A percentile compares a stretch with the other conserved stretches of the same genome.
These are phyloP conservation scores for Pulveroboletus sp. DNA, from an alignment of 768 basidiomycete genomes.

Conservation along the genomic window DNA sequence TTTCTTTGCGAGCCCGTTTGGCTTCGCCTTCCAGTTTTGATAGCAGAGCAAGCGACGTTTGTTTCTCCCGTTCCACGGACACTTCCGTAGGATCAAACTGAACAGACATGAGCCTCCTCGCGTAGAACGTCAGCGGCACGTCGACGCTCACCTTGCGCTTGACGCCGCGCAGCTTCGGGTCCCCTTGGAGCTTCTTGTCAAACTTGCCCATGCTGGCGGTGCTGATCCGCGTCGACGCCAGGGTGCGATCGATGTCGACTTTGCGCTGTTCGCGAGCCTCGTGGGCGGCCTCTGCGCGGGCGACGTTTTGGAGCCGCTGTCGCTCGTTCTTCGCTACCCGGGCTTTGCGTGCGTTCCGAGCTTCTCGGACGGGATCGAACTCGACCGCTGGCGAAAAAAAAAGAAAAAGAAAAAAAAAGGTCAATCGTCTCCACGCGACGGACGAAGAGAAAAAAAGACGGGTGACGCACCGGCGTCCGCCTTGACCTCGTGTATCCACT, in stretches of 20 bases:
- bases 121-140: not conserved
- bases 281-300: conserved; percentile 44
- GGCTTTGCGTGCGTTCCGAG: conserved; percentile 75
- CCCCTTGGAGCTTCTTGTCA: conserved; percentile 85
- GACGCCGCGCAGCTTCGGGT: conserved; percentile 80
- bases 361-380: conserved; percentile 71
- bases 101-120: not conserved
- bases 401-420: not conserved
- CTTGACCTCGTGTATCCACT: conserved; percentile 93
- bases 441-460: not conserved
- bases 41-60: conserved; percentile 69
- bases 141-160: conserved; percentile 78
- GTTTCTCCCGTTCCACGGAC: conserved; percentile 62
- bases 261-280: conserved; percentile 53
- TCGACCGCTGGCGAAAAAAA: conserved; percentile 55
- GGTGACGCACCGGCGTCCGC: conserved; percentile 67
- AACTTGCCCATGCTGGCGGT: conserved; percentile 97
- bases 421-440: too few species aligned
- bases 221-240: conserved; percentile 72
- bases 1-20: conserved; percentile 49
- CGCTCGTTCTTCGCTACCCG: conserved; percentile 81
- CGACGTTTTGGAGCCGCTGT: conserved; percentile 68
- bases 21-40: conserved; percentile 69
- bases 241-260: conserved; percentile 66
- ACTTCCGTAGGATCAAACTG: conserved; percentile 86